Evolutionary conservation across 2,329 filamentous ascomycete species (phyloP).

Genomic region (Trichoderma sp.): DNA sequence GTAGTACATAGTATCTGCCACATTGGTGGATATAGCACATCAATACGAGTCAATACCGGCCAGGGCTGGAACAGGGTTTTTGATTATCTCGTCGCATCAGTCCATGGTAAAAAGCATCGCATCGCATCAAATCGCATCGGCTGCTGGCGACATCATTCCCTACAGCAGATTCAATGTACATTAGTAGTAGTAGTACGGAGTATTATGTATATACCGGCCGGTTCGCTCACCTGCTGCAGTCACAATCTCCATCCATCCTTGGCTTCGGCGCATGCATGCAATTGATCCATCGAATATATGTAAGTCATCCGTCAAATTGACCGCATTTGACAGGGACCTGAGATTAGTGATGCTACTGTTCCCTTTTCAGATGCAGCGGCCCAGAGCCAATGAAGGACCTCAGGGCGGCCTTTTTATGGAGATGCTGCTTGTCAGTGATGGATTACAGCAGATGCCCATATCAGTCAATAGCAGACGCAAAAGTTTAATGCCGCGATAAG

Average conservation of each 20-base stretch:
- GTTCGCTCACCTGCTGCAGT: not conserved
- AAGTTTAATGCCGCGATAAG: too few species aligned
- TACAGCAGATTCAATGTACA: not conserved
- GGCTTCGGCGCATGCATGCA: conserved; percentile 1
- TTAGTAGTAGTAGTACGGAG: too few species aligned
- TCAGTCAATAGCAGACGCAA: not conserved
- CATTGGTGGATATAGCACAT: not conserved
- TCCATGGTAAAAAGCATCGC: not conserved
- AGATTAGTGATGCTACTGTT: conserved; percentile 1
- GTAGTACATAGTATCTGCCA: not conserved
- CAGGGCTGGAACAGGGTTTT: not conserved
- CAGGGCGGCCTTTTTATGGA: not conserved
- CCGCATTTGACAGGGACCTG: conserved; percentile 6
- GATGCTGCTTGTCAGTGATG: not conserved
- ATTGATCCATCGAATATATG: not conserved
- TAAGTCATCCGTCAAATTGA: conserved; percentile 7
- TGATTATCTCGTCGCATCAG: not conserved
- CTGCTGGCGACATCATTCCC: too few species aligned
- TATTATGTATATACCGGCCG: too few species aligned
- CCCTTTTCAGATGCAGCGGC: not conserved
- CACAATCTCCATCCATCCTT: not conserved
- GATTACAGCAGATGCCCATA: not conserved
- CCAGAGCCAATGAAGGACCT: not conserved
- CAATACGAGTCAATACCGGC: not conserved
- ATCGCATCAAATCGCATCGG: too few species aligned